phyloP scores from a whole-genome alignment of 1,284 basidiomycete genomes.

The Boletus chippewaensis region DNA sequence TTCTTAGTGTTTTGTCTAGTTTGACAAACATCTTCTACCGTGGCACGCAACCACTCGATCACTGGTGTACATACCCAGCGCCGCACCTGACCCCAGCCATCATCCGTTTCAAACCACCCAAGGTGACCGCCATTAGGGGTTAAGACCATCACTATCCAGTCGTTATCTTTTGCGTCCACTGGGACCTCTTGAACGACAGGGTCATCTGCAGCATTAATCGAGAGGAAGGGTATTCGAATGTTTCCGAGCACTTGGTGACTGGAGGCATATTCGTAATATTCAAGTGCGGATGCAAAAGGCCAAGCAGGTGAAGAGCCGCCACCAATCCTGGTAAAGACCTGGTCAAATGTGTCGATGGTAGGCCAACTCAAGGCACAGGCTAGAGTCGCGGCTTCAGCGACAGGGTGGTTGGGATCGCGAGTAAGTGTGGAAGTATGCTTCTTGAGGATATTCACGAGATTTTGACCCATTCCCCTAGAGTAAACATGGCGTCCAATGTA shows the following conservation, averaged over 20 bases:
- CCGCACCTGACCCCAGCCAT: slow-evolving; percentile 39
- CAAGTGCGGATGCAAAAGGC: slow-evolving; percentile 69
- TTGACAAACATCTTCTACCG: slow-evolving; percentile 44
- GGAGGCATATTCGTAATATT: slow-evolving; percentile 78
- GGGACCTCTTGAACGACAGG: slow-evolving; percentile 73
- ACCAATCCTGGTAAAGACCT: slow-evolving; percentile 61
- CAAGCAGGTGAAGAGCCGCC: slow-evolving; percentile 78
- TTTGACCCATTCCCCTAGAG: slow-evolving; percentile 77
- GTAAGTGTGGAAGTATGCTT: slow-evolving; percentile 51
- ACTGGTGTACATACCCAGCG: slow-evolving; percentile 72
- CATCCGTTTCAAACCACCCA: slow-evolving; percentile 81
- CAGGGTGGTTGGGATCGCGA: slow-evolving; percentile 44
- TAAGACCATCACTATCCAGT: slow-evolving; percentile 64
- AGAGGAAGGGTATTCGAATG: slow-evolving; percentile 68
- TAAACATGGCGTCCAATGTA: slow-evolving; percentile 71
- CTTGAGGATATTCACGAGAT: slow-evolving; percentile 64
- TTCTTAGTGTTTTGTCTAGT: slow-evolving; percentile 28
- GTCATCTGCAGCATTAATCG: slow-evolving; percentile 88
- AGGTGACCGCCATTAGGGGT: slow-evolving; percentile 87
- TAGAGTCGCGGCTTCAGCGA: slow-evolving; percentile 43
- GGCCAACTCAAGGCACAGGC: slow-evolving; percentile 47
- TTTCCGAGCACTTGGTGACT: slow-evolving; percentile 48
- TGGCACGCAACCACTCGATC: slow-evolving; percentile 65
- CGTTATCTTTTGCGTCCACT: slow-evolving; percentile 51
- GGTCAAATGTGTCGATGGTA: slow-evolving; percentile 57